Evolutionary conservation across 129 eudicot genomes (phyloP), one percentile per base, ranked within the genome.

Genomic region (Flaveria ramosissima): DNA sequence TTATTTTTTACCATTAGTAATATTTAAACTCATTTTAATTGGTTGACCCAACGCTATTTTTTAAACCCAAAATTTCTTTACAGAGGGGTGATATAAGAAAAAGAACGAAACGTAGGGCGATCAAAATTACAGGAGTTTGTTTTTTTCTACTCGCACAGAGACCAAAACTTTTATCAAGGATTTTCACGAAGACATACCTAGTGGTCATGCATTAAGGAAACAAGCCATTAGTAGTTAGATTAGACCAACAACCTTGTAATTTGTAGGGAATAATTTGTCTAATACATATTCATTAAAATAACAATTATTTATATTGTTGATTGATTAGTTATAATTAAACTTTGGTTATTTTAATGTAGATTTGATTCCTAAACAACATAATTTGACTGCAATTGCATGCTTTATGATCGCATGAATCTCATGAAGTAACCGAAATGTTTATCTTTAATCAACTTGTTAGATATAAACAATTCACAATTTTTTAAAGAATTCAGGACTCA

Each of bases 401-500:
- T 78, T 66, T 48, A 78, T 78, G 71, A 78, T 78, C 65, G 42
- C 82, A 78, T 60, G 82, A 78, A 78, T 60, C 72, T 47, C 53
- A 68, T 71, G 72, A 61, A 78, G 55, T 50, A 57, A 8, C 52
- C 55, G 0, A 61, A 19, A 32, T 61, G 1, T 20, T 45, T 70
- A n/a, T 61, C 30, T 70, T 24, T 17, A 46, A 43, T 16, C 82
- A 59, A 71, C 77, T 78, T 71, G 82, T 46, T 78, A 39, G 42
- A 43, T 70, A 24, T 19, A 21, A 24, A 68, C 20, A 19, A 26
- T 64, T 47, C 61, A 23, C 59, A 56, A 0, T 11, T 47, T 27
- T 48, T 3, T 14, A 13, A 27, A 65, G 16, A 68, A 61, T 42
- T 52, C 39, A 3, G 67, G 39, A 45, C 68, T 56, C 62, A 9